Percentiles rank a stretch among this genome's conserved stretches.
Evolutionary conservation across 345 rosid genomes (phyloP).

Genomic region (Carallia pectinifolia): DNA sequence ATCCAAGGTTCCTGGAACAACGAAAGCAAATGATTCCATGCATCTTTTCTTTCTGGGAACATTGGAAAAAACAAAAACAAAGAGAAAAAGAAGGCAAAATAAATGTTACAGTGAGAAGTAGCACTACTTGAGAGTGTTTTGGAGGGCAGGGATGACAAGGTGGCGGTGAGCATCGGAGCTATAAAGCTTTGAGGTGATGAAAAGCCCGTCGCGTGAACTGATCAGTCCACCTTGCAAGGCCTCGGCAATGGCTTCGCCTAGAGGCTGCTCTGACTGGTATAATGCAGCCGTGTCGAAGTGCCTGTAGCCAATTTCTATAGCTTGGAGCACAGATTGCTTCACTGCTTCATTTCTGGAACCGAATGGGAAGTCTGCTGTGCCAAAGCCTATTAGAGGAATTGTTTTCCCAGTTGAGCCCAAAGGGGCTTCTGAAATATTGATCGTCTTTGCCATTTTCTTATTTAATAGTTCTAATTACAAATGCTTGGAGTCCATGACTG

Average conservation of each 20-base stretch:
- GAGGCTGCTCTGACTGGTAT: conserved; percentile 14
- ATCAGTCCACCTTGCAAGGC: conserved; percentile 44
- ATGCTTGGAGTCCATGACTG: too few relatives aligned
- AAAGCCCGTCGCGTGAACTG: conserved; percentile 43
- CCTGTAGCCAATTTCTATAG: conserved; percentile 54
- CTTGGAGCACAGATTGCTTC: conserved; percentile 26
- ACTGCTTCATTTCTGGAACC: background rate
- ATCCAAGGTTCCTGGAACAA: conserved; percentile 9
- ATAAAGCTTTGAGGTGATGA: conserved; percentile 67
- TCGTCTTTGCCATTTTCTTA: background rate
- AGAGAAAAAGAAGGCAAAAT: too few relatives aligned
- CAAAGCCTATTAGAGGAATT: background rate
- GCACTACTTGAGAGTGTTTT: background rate
- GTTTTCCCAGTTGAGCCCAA: background rate
- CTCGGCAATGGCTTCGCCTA: conserved; percentile 54
- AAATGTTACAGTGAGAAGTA: background rate
- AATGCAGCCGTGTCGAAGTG: conserved; percentile 33
- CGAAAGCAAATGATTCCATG: background rate
- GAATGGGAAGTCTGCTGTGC: background rate
- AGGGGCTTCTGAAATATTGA: background rate
- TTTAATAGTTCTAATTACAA: too few relatives aligned
- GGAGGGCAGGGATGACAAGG: conserved; percentile 50
- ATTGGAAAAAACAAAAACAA: background rate
- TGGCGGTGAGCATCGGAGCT: conserved; percentile 48
- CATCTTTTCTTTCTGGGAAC: too few relatives aligned